phyloP scores from a whole-genome alignment of 1,284 basidiomycete genomes.

The Rhodotorula sp. region DNA sequence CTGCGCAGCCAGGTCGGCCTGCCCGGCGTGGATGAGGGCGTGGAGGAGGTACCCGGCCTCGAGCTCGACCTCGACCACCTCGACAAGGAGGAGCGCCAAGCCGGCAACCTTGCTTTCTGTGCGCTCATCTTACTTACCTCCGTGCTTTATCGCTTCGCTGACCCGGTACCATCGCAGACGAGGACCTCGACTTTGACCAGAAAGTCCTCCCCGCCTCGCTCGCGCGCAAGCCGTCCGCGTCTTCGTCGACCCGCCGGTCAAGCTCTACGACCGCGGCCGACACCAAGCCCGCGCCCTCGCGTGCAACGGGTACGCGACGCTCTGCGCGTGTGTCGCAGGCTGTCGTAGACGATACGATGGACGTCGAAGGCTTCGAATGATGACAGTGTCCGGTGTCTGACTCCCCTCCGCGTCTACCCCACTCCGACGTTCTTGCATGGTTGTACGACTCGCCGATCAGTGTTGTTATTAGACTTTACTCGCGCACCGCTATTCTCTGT shows the following conservation, averaged over 20 bases:
- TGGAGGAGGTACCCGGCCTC: constrained; percentile 27
- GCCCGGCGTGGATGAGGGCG: constrained; percentile 32
- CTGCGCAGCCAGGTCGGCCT: constrained; percentile 14
- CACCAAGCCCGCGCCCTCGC: background rate
- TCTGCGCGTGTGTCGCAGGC: constrained; percentile 16
- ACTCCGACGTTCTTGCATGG: too few species aligned
- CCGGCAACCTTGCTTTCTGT: constrained; percentile 40
- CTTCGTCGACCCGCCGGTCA: constrained; percentile 1
- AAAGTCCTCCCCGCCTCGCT: constrained; percentile 3
- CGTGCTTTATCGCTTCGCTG: background rate
- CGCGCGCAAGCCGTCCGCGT: constrained; percentile 2
- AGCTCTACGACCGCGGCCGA: background rate
- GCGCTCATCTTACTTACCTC: background rate
- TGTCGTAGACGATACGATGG: constrained; percentile 19
- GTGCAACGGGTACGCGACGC: constrained; percentile 4
- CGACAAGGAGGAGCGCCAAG: constrained; percentile 36
- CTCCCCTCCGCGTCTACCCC: too few species aligned
- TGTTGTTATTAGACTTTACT: background rate
- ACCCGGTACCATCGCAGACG: constrained; percentile 17
- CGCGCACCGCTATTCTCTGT: too few species aligned
- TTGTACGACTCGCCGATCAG: background rate
- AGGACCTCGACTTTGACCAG: constrained; percentile 38
- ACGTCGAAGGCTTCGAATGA: constrained; percentile 7
- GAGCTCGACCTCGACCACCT: constrained; percentile 39
- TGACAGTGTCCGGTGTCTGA: background rate